phyloP scores from a whole-genome alignment of 1,139 yeast genomes.

The Lodderomyces pseudojiufengensis region DNA sequence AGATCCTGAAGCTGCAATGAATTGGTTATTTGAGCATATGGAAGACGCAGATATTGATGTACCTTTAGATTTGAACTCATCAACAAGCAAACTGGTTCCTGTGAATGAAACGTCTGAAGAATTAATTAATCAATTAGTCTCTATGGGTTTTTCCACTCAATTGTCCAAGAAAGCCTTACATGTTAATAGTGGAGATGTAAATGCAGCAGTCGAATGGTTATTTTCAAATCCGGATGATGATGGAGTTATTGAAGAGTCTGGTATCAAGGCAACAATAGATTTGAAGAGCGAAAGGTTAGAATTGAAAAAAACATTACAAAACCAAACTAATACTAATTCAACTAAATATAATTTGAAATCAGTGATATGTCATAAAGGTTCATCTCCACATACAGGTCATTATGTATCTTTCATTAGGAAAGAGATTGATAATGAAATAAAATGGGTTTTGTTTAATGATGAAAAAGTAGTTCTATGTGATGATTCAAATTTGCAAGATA shows the following conservation, averaged over 20 bases:
- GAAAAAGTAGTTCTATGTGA: constrained; percentile 83
- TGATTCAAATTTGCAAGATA: constrained; percentile 57
- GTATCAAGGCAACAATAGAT: constrained; percentile 13
- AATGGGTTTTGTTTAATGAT: constrained; percentile 88
- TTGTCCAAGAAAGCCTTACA: constrained; percentile 69
- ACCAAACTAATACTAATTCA: background rate
- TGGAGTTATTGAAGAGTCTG: constrained; percentile 22
- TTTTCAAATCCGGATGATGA: constrained; percentile 71
- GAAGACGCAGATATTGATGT: constrained; percentile 78
- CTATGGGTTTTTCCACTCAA: constrained; percentile 74
- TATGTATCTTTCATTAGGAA: constrained; percentile 76
- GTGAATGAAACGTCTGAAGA: constrained; percentile 28
- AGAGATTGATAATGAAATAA: constrained; percentile 33
- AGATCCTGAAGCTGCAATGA: constrained; percentile 76
- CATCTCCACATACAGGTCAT: constrained; percentile 93
- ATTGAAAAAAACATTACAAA: constrained; percentile 17
- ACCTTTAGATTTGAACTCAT: constrained; percentile 38
- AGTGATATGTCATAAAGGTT: constrained; percentile 90
- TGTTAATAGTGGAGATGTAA: constrained; percentile 56
- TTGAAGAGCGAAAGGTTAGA: constrained; percentile 21
- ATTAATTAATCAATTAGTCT: constrained; percentile 47
- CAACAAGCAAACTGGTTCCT: constrained; percentile 11
- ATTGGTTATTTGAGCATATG: constrained; percentile 86
- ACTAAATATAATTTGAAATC: constrained; percentile 56
- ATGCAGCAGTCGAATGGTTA: constrained; percentile 87